phyloP scores from a whole-genome alignment of 148 eudicot genomes.

The Amaranthus hypochondriacus region DNA sequence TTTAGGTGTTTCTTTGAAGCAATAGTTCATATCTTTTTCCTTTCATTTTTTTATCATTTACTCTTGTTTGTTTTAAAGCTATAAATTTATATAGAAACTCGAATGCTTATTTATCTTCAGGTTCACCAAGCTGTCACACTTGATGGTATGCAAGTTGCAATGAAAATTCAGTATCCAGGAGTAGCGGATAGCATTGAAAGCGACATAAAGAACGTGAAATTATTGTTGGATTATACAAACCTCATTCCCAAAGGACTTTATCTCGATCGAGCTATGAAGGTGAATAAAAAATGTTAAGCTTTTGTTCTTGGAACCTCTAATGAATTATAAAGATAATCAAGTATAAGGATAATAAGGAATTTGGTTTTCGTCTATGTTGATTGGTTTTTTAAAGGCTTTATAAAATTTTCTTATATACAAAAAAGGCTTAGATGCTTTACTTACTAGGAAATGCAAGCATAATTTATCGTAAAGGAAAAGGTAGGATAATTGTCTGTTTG shows the following conservation, averaged over 20 bases:
- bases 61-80: neutral
- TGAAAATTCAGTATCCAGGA: conserved; percentile 98
- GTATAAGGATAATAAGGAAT: neutral
- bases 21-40: neutral
- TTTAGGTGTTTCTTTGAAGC: neutral
- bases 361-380: neutral
- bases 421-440: neutral
- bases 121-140: conserved; percentile 81
- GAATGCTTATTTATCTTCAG: conserved; percentile 30
- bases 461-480: neutral
- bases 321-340: neutral
- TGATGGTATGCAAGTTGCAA: conserved; percentile 76
- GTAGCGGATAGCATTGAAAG: conserved; percentile 98
- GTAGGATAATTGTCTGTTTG: too few relatives aligned
- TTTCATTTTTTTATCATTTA: neutral
- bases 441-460: neutral
- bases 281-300: conserved; percentile 16
- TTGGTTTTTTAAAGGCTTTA: neutral
- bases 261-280: conserved; percentile 93
- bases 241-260: conserved; percentile 77
- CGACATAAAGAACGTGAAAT: conserved; percentile 89
- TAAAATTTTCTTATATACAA: neutral
- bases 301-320: neutral
- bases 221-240: conserved; percentile 71
- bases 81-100: neutral